Evolutionary conservation across 495 filamentous ascomycete genomes (phyloP).

Genomic region (Penicillium maclennaniae): DNA sequence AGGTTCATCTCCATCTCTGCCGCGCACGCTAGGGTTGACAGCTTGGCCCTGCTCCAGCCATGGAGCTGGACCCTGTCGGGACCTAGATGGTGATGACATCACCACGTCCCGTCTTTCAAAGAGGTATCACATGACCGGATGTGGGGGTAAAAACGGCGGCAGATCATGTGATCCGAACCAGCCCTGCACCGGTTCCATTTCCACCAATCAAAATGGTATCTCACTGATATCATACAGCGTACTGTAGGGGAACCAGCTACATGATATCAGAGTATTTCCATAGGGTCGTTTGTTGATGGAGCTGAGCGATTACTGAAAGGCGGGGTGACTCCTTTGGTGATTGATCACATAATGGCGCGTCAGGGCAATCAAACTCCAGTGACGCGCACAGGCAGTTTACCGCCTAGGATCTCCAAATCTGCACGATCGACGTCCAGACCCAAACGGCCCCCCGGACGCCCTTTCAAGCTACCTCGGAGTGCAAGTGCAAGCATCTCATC

Average conservation of each 20-base stretch:
- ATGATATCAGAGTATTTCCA: background rate
- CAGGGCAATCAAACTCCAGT: background rate
- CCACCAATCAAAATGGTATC: conserved; percentile 4
- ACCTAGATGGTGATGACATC: background rate
- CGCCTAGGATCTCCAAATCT: conserved; percentile 3
- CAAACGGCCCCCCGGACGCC: conserved; percentile 13
- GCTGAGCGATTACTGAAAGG: background rate
- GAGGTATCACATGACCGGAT: background rate
- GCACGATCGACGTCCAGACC: conserved; percentile 1
- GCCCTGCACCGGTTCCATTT: background rate
- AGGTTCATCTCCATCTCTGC: background rate
- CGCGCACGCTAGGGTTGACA: no score
- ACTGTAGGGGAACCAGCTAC: no score
- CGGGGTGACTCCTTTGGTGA: background rate
- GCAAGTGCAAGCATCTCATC: background rate
- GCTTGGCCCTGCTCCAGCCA: background rate
- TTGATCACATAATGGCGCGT: background rate
- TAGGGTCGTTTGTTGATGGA: background rate
- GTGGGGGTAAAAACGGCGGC: background rate
- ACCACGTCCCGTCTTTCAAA: background rate
- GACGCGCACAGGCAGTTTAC: background rate
- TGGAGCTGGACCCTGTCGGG: background rate
- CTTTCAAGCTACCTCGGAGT: conserved; percentile 14
- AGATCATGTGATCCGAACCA: background rate
- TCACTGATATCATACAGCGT: no score